Conservation (phyloP, 225 moss, liverwort and hornwort genomes). For the Thuidium tamariscinum region DNA sequence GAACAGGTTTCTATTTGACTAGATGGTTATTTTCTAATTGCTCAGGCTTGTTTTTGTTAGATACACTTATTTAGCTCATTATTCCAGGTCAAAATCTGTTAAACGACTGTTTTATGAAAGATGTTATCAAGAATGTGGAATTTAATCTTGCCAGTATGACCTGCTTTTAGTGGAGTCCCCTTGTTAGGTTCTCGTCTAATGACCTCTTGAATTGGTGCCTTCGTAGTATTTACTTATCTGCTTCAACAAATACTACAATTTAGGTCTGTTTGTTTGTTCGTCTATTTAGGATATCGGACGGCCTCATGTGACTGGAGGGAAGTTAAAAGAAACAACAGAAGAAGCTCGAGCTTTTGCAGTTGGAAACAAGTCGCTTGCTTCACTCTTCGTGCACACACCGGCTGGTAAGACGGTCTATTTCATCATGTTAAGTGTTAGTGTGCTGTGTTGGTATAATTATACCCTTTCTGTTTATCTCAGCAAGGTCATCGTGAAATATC, state of each 20-base stretch:
- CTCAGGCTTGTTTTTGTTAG: not conserved
- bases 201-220: not conserved
- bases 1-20: conserved; percentile 39
- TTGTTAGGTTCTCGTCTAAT: not conserved
- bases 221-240: not conserved
- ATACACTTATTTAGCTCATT: not conserved
- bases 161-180: not conserved
- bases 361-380: conserved; percentile 87
- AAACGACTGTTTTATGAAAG: not conserved
- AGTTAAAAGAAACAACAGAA: conserved; percentile 82
- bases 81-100: not conserved
- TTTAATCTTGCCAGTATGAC: not conserved
- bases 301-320: conserved; percentile 63
- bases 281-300: conserved; percentile 29
- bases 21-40: not conserved
- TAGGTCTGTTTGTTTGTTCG: not conserved
- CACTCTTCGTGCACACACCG: conserved; percentile 96
- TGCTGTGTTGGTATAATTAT: not conserved
- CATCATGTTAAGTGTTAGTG: not conserved
- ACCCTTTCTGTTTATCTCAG: not conserved
- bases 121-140: not conserved
- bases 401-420: conserved; percentile 46
- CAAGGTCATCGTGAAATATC: not conserved
- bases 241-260: not conserved
- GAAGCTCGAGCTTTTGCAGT: conserved; percentile 89